Conservation (phyloP, 176 grass and related monocot species). For the Leersia perrieri region DNA sequence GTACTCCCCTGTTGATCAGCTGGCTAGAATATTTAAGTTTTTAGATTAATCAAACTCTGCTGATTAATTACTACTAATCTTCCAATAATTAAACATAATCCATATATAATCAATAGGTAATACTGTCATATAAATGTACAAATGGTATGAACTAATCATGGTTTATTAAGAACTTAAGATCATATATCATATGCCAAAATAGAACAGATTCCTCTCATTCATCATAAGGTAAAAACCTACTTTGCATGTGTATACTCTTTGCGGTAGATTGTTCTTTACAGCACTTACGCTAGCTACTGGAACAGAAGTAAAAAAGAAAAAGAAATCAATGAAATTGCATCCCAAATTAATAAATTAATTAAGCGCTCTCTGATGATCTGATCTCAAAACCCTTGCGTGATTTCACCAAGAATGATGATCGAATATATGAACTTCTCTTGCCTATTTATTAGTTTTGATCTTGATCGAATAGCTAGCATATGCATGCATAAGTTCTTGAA, state of each 20-base stretch:
- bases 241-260: background rate
- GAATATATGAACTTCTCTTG: background rate
- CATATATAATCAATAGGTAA: background rate
- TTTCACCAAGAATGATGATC: background rate
- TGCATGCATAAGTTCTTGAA: background rate
- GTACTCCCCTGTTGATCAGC: background rate
- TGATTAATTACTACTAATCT: constrained; percentile 9
- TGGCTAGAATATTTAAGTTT: background rate
- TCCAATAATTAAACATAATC: background rate
- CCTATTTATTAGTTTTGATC: too few relatives aligned
- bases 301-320: background rate
- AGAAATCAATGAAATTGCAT: background rate
- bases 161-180: background rate
- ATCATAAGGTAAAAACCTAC: background rate
- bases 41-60: constrained; percentile 2
- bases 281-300: background rate
- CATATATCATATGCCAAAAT: background rate
- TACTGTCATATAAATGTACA: background rate
- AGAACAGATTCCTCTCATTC: background rate
- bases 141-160: background rate
- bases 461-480: background rate
- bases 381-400: background rate
- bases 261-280: background rate
- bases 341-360: background rate
- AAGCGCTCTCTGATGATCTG: too few relatives aligned